Percentiles rank a stretch among this genome's conserved stretches.
Conservation (phyloP, 2,329 filamentous ascomycete genomes). For the Furcasterigmium furcatum region DNA sequence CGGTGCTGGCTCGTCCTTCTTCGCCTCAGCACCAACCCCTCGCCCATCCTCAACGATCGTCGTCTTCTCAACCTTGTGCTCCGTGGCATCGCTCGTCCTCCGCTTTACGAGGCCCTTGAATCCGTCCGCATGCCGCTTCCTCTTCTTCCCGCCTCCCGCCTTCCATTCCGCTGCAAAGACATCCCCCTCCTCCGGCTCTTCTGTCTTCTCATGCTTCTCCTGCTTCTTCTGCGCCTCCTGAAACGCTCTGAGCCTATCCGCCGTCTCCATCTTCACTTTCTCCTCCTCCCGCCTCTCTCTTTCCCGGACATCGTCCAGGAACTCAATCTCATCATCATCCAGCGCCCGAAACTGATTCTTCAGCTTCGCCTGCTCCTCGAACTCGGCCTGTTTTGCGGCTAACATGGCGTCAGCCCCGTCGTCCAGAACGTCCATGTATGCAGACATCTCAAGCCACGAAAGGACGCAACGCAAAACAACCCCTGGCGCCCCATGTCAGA, state of each 20-base stretch:
- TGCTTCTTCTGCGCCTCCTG: constrained; percentile 41
- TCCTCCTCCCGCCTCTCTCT: constrained; percentile 51
- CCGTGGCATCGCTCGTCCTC: constrained; percentile 10
- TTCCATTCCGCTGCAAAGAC: constrained; percentile 8
- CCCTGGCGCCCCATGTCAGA: neutral
- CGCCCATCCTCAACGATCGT: constrained; percentile 2
- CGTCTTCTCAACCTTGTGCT: neutral
- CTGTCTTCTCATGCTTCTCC: constrained; percentile 27
- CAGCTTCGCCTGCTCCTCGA: constrained; percentile 69
- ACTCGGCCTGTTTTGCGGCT: constrained; percentile 80
- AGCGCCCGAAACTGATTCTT: constrained; percentile 76
- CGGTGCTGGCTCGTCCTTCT: constrained; percentile 4
- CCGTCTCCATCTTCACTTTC: constrained; percentile 49
- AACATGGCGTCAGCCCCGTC: neutral
- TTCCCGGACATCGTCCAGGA: constrained; percentile 59
- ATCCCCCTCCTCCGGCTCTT: constrained; percentile 16
- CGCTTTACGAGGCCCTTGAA: constrained; percentile 1
- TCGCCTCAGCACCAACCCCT: constrained; percentile 13
- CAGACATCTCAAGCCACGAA: too few species aligned
- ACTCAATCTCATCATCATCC: constrained; percentile 77
- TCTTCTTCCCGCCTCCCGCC: constrained; percentile 9
- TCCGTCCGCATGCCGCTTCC: constrained; percentile 2
- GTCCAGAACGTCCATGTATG: too few species aligned
- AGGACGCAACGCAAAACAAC: neutral
- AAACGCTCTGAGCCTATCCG: constrained; percentile 54